Conservation (phyloP, 2,329 filamentous ascomycete genomes). For the Aspergillus sp. region DNA sequence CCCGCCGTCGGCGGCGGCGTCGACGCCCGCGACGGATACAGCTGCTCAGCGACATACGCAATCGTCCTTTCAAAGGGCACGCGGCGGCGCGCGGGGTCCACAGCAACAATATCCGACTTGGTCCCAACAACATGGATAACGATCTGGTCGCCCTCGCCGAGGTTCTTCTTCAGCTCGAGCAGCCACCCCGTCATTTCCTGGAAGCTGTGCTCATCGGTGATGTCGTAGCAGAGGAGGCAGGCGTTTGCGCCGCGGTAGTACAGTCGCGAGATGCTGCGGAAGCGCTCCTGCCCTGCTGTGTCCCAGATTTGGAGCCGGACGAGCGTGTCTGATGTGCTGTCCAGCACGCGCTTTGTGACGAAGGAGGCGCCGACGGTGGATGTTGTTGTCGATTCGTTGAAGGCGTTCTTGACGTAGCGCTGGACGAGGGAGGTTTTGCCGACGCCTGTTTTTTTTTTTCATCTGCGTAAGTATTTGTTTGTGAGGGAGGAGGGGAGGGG, state of each 20-base stretch:
- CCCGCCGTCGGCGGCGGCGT: slow-evolving; percentile 69
- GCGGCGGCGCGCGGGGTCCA: slow-evolving; percentile 76
- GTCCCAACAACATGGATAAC: slow-evolving; percentile 95
- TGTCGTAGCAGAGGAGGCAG: slow-evolving; percentile 92
- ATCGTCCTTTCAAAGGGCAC: slow-evolving; percentile 96
- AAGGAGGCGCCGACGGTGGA: slow-evolving; percentile 82
- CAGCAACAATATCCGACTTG: slow-evolving; percentile 86
- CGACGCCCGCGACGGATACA: slow-evolving; percentile 70
- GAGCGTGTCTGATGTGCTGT: slow-evolving; percentile 81
- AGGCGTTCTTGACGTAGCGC: slow-evolving; percentile 53
- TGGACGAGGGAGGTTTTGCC: slow-evolving; percentile 59
- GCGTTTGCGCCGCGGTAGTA: slow-evolving; percentile 97
- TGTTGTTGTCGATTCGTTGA: slow-evolving; percentile 47
- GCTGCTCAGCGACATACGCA: slow-evolving; percentile 90
- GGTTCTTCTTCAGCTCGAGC: slow-evolving; percentile 78
- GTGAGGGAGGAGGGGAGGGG: neutral
- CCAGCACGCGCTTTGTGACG: slow-evolving; percentile 77
- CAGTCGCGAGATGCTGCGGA: slow-evolving; percentile 88
- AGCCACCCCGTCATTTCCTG: slow-evolving; percentile 93
- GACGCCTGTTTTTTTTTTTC: slow-evolving; percentile 44
- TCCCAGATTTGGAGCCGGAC: slow-evolving; percentile 97
- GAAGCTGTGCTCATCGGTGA: slow-evolving; percentile 84
- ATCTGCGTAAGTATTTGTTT: neutral
- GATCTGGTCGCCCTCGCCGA: slow-evolving; percentile 68
- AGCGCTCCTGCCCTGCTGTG: slow-evolving; percentile 93